phyloP scores from a whole-genome alignment of 129 eudicot genomes.

The Deinandra increscens region DNA sequence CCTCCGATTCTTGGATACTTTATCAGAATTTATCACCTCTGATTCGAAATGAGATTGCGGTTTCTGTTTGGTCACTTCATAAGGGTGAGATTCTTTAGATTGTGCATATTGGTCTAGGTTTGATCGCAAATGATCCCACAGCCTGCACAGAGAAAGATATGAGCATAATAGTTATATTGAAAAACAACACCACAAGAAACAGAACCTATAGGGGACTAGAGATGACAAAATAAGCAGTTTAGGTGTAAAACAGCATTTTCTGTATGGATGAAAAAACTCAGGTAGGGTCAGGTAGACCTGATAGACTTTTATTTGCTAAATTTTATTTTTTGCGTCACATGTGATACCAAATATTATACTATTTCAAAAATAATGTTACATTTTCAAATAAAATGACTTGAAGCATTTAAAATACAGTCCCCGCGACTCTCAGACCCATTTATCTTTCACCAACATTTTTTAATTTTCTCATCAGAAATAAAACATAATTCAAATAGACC shows the following conservation, averaged over 20 bases:
- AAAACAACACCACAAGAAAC: not conserved
- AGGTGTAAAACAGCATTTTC: not conserved
- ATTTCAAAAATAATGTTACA: not conserved
- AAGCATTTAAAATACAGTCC: not conserved
- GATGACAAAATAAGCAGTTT: not conserved
- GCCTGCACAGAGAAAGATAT: conserved; percentile 45
- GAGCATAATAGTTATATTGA: not conserved
- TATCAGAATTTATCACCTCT: conserved; percentile 35
- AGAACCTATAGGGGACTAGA: not conserved
- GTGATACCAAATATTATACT: not conserved
- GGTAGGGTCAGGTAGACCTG: not conserved
- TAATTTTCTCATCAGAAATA: not conserved
- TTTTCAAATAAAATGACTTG: not conserved
- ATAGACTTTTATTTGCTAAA: not conserved
- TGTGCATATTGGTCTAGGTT: conserved; percentile 65
- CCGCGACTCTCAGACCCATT: not conserved
- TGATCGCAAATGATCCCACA: conserved; percentile 80
- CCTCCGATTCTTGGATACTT: conserved; percentile 41
- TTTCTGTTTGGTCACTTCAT: conserved; percentile 47
- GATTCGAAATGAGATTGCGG: conserved; percentile 39
- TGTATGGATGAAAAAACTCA: not conserved
- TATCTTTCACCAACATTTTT: not conserved
- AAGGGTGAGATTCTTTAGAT: conserved; percentile 37
- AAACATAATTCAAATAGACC: not conserved
- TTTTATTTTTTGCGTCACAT: not conserved